Base-by-base conservation (phyloP, 352 stramenopile species). In the Pythium insidiosum region DNA sequence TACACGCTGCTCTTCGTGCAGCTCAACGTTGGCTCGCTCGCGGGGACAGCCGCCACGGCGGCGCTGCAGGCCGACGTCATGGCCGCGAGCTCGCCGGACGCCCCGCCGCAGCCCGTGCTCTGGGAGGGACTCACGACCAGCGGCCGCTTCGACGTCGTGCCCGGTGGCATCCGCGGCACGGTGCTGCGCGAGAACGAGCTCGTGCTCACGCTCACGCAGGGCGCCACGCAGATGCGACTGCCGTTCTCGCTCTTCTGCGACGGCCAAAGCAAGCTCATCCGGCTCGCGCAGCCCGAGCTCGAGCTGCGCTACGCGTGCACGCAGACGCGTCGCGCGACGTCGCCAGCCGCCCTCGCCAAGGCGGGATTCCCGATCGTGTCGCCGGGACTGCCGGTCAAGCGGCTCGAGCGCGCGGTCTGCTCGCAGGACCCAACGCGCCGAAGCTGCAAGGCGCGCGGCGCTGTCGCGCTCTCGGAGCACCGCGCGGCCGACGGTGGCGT, bases 141-240 rank as follows among this genome's bases (percentile, higher is more conserved):
- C 6, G 44, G 44, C 10, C 35, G 38, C 36, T 51, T 51, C 24
- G 35, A 44, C 25, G 35, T 44, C 10, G 19, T 44, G 2, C 35
- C 44, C 12, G 39, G 35, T n/a, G 38, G 44, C 5, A 43, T 51
- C 25, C 43, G 44, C 25, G 44, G 44, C 19, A 43, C 21, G 25
- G 4, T 51, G 13, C 31, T 31, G 41, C 29, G 20, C 3, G 20
- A 29, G 20, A 47, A 47, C 20, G 41, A 47, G 29, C 28, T 47
- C 19, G 39, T 30, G 21, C 20, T 47, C 19, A 26, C 41, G 25
- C 21, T 47, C 19, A 47, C 26, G 12, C 41, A 47, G 20, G 41
- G 41, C n/a, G 11, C 12, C n/a, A 38, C 38, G 20, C 29, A 25
- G 9, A 23, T 47, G 7, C 41, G 41, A 20, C 30, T 16, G 19